phyloP scores from a whole-genome alignment of 768 basidiomycete genomes.

The Hypholoma fasciculare region DNA sequence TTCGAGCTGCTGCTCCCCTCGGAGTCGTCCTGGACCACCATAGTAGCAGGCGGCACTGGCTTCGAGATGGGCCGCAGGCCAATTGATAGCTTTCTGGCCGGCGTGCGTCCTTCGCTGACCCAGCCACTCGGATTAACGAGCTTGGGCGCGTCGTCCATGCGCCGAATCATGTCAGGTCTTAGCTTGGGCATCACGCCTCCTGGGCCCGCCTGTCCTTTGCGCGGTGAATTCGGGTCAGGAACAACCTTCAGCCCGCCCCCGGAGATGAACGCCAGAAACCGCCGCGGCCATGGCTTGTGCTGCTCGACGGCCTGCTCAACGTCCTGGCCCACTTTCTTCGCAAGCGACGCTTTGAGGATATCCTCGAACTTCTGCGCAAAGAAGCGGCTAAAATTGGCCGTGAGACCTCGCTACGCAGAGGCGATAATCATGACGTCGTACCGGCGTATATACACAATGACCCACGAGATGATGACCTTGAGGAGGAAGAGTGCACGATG shows the following conservation, averaged over 20 bases:
- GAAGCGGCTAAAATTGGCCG: slow-evolving; percentile 47
- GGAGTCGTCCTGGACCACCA: neutral
- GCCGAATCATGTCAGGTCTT: slow-evolving; percentile 74
- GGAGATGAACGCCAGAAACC: slow-evolving; percentile 18
- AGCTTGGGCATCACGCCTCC: slow-evolving; percentile 38
- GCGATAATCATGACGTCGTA: slow-evolving; percentile 27
- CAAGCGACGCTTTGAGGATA: slow-evolving; percentile 47
- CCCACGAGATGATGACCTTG: slow-evolving; percentile 78
- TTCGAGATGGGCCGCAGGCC: slow-evolving; percentile 1
- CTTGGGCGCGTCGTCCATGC: slow-evolving; percentile 68
- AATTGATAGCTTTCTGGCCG: slow-evolving; percentile 6
- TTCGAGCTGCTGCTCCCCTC: neutral
- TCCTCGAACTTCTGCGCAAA: slow-evolving; percentile 70
- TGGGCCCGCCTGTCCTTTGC: slow-evolving; percentile 13
- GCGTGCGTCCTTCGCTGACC: slow-evolving; percentile 50
- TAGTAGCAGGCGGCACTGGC: neutral
- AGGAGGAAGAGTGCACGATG: neutral
- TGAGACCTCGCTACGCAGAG: slow-evolving; percentile 3
- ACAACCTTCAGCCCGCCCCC: slow-evolving; percentile 13
- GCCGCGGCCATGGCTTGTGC: slow-evolving; percentile 24
- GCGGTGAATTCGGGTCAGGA: slow-evolving; percentile 11
- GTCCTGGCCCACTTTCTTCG: slow-evolving; percentile 22
- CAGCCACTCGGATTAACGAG: slow-evolving; percentile 75
- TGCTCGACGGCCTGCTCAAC: slow-evolving; percentile 20
- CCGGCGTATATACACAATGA: slow-evolving; percentile 80